Conservation (phyloP, 257 asterid genomes). For the Solanum pinnatisectum region DNA sequence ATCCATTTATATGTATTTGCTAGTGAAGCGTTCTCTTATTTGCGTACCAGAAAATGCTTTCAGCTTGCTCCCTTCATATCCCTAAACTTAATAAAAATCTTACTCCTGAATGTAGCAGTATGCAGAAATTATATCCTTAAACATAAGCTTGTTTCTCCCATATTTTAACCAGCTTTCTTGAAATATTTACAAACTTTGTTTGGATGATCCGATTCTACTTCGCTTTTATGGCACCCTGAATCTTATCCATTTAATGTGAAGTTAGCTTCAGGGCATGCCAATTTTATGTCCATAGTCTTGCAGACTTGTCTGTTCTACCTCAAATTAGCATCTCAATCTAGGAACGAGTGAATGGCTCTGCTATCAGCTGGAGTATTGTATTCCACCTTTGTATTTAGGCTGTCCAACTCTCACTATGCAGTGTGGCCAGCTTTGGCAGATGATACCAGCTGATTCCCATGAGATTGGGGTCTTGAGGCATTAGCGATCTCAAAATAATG, state of each 20-base stretch:
- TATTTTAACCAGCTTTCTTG: neutral
- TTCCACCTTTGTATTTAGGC: neutral
- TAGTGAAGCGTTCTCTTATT: neutral
- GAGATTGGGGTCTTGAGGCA: neutral
- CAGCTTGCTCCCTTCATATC: neutral
- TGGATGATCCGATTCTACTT: neutral
- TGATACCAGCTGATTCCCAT: neutral
- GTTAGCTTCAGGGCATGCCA: neutral
- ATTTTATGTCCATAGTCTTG: neutral
- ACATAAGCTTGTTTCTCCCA: neutral
- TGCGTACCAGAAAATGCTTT: neutral
- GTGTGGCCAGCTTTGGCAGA: neutral
- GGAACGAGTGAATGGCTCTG: neutral
- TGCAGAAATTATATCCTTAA: neutral
- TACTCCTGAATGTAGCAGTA: neutral
- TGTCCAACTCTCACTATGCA: neutral
- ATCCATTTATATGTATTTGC: neutral
- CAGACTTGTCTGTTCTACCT: neutral
- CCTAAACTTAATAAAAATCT: neutral
- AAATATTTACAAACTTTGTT: neutral
- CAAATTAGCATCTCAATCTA: neutral
- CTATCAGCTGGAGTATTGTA: neutral
- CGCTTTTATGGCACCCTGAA: neutral
- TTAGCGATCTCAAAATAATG: neutral
- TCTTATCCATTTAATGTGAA: neutral